phyloP scores from a whole-genome alignment of 164 flowering plant genomes.

The Magnolia sinica region DNA sequence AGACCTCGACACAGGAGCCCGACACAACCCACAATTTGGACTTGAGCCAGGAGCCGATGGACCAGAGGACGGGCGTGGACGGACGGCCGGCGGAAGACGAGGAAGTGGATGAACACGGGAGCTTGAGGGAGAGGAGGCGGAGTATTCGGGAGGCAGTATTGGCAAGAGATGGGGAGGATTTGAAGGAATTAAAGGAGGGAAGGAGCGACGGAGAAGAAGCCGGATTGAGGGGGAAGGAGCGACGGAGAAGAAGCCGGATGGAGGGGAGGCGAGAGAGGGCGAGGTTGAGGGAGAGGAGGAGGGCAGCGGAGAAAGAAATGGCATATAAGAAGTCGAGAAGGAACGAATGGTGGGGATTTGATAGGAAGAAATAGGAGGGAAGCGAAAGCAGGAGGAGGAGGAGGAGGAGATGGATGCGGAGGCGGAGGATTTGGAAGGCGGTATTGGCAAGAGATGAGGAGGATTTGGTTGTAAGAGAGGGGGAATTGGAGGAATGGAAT shows the following conservation, averaged over 20 bases:
- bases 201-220: too few species aligned
- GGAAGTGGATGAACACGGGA: conserved; percentile 9
- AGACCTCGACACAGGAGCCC: conserved; percentile 62
- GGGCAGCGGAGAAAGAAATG: conserved; percentile 44
- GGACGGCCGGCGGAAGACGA: background rate
- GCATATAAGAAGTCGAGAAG: conserved; percentile 44
- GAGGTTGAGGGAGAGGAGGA: conserved; percentile 43
- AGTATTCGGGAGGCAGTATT: too few species aligned
- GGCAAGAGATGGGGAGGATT: too few species aligned
- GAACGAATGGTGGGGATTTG: conserved; percentile 38
- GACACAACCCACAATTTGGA: conserved; percentile 32
- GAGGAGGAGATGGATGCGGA: conserved; percentile 36
- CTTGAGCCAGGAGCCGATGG: conserved; percentile 64
- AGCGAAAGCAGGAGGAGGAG: conserved; percentile 38
- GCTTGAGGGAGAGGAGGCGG: background rate
- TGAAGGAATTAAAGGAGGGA: too few species aligned
- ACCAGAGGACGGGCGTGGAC: conserved; percentile 54
- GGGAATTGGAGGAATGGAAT: conserved; percentile 19
- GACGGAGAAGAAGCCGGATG: conserved; percentile 36
- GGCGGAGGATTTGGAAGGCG: conserved; percentile 23
- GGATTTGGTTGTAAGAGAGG: background rate
- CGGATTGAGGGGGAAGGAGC: conserved; percentile 31
- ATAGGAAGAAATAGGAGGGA: conserved; percentile 51
- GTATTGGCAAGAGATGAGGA: background rate
- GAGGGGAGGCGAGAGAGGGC: conserved; percentile 57